Evolutionary conservation across 805 yeast genomes (phyloP).

Genomic region (Candida xiaguanensis): DNA sequence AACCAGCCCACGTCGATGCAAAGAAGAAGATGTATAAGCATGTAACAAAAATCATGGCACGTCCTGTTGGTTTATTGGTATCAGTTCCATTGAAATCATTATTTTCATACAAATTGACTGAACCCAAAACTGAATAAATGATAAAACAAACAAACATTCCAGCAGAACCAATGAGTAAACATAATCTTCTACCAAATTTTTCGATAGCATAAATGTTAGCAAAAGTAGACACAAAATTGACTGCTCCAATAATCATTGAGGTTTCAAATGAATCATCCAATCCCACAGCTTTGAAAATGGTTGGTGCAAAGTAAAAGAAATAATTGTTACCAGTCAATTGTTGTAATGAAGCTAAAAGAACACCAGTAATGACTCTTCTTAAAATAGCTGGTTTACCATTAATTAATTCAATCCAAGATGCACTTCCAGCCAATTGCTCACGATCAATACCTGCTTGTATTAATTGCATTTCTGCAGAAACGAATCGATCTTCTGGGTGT

Average conservation of each 20-base stretch:
- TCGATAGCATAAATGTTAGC: conserved; percentile 51
- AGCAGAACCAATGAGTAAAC: conserved; percentile 42
- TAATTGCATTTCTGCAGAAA: conserved; percentile 49
- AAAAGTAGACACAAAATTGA: conserved; percentile 54
- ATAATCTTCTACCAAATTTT: conserved; percentile 45
- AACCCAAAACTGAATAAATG: conserved; percentile 60
- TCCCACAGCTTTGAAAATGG: conserved; percentile 51
- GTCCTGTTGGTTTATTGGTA: conserved; percentile 47
- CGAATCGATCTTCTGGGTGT: conserved; percentile 49
- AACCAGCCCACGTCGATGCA: conserved; percentile 78
- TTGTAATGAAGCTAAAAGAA: conserved; percentile 55
- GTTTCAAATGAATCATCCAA: conserved; percentile 52
- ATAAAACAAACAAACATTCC: conserved; percentile 56
- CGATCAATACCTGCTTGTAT: conserved; percentile 60
- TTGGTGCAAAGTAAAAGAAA: conserved; percentile 59
- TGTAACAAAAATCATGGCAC: conserved; percentile 60
- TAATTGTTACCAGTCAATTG: conserved; percentile 63
- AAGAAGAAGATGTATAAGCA: conserved; percentile 64
- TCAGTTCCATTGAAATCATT: conserved; percentile 38
- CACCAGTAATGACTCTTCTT: conserved; percentile 54
- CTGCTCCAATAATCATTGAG: conserved; percentile 51
- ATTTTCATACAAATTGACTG: conserved; percentile 40
- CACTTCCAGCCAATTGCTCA: conserved; percentile 60
- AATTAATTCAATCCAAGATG: conserved; percentile 61
- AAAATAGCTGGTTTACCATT: conserved; percentile 62